Evolutionary conservation across 495 filamentous ascomycete species (phyloP), one percentile per base, ranked within the genome.

Genomic region (Penicillium samsonianum): DNA sequence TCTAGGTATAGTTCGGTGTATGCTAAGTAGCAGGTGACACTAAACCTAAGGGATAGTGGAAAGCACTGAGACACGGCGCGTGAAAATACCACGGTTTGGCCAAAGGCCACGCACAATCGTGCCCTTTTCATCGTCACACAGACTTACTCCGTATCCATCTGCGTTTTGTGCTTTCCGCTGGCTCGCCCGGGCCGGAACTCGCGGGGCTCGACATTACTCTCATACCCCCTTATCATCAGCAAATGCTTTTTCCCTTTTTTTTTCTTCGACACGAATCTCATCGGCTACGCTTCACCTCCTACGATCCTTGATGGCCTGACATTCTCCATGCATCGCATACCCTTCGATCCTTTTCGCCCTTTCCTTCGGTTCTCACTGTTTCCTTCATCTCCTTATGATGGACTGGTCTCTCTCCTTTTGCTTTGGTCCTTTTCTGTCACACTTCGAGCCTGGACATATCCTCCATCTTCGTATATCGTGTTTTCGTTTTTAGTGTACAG

Each of bases 261-360:
- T 33, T 46, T 57, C 22, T 45, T 26, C 64, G 61, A 55, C 54
- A 52, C 56, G 53, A 59, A 54, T 59, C 33, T 50, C 43, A 53
- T 56, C 53, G 63, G 63, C 65, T 64, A 58, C 48, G 65, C 43
- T 57, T 56, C 48, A 64, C 52, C 50, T 25, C 31, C 56, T 62
- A 67, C 66, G 56, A 67, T 67, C 64, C 64, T 67, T 64, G 9
- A 67, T 59, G 53, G 64, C 61, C 65, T 61, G 60, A 53, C 55
- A 35, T 56, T 55, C 44, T 51, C 19, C 58, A 50, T 41, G 25
- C 38, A 31, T 57, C 48, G 50, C 50, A 56, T 55, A 37, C 43
- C 10, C 20, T 51, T 22, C 26, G 19, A 38, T 37, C 47, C 45
- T 55, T 35, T 33, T 23, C 30, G 38, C 33, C 37, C n/a, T n/a